Base-by-base conservation (phyloP, 805 yeast genomes). In the Hanseniaspora clermontiae region DNA sequence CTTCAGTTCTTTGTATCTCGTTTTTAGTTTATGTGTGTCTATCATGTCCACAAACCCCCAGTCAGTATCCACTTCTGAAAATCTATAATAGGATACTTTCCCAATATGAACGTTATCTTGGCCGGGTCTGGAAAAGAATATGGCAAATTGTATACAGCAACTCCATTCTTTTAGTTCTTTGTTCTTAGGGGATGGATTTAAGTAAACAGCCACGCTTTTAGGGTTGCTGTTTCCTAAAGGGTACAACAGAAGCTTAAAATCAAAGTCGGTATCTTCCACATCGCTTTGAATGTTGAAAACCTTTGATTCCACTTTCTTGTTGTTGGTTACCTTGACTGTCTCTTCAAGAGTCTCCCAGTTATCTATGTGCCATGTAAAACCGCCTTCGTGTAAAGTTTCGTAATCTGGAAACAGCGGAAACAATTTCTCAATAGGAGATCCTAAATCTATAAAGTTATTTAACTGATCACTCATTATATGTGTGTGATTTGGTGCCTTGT, bases 31-130 rank as follows among this genome's bases (percentile, higher is more conserved):
- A 43, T 78, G 73, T 34, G 78, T 63, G 57, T 84, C 91, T 19
- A 81, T 71, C 63, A 88, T 82, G 58, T 82, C 82, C 10, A 90
- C 79, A 69, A 93, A 93, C 31, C 99, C 99, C 99, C 99, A 93
- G 68, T 93, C 99, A 1, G 87, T 79, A 56, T 87, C 95, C 49
- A 75, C 72, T 10, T 80, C 74, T 61, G 76, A 79, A 70, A 87
- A 93, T 60, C 98, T 73, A 66, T 89, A 96, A 58, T 79, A 79
- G 0, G 96, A 84, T 8, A 78, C 76, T 63, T 81, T 83, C 12
- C 77, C 70, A 29, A 80, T 72, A 64, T 78, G 81, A n/a, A 79
- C 71, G 5, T 74, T 67, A 64, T 82, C 79, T 5, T 73, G 63
- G 2, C 63, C 72, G 0, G 96, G 95, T 64, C 85, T 85, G 79